phyloP scores from a whole-genome alignment of 2,329 filamentous ascomycete species.

The Ophidiomyces ophidiicola region DNA sequence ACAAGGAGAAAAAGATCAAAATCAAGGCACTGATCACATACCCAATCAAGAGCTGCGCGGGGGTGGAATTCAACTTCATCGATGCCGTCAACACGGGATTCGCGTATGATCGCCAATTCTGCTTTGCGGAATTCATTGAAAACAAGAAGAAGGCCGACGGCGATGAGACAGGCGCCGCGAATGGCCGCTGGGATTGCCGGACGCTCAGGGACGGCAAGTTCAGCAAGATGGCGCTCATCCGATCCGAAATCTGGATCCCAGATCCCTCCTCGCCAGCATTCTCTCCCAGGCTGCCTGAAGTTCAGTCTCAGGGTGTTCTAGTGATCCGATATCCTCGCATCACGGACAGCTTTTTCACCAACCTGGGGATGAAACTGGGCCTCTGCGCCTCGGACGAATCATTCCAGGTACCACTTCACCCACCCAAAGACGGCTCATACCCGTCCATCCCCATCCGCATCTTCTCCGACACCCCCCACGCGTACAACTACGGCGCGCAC shows the following conservation, averaged over 20 bases:
- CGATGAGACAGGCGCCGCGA: conserved; percentile 20
- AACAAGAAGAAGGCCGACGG: conserved; percentile 19
- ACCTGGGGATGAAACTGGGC: conserved; percentile 22
- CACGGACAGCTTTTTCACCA: conserved; percentile 14
- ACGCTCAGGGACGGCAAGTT: conserved; percentile 33
- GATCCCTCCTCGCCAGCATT: conserved; percentile 36
- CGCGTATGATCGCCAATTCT: conserved; percentile 70
- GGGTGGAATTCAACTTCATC: conserved; percentile 57
- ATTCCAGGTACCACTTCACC: conserved; percentile 43
- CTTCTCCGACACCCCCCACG: conserved; percentile 43
- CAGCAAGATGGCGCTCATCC: conserved; percentile 58
- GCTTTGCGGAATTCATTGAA: conserved; percentile 54
- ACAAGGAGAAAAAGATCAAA: conserved; percentile 32
- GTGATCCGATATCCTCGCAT: conserved; percentile 37
- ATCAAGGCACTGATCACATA: conserved; percentile 66
- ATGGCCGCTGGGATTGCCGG: conserved; percentile 35
- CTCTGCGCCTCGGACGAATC: conserved; percentile 30
- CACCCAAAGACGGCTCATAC: conserved; percentile 37
- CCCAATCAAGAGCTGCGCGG: conserved; percentile 70
- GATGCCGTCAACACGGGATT: conserved; percentile 58
- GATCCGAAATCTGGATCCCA: conserved; percentile 49
- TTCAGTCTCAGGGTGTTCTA: conserved; percentile 42
- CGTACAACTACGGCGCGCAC: conserved; percentile 30
- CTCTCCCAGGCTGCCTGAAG: conserved; percentile 33
- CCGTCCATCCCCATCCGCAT: conserved; percentile 38